These are phyloP conservation scores for Pseudogymnoascus pannorum DNA, from an alignment of 2,329 filamentous ascomycete species.

Conservation along the genomic window DNA sequence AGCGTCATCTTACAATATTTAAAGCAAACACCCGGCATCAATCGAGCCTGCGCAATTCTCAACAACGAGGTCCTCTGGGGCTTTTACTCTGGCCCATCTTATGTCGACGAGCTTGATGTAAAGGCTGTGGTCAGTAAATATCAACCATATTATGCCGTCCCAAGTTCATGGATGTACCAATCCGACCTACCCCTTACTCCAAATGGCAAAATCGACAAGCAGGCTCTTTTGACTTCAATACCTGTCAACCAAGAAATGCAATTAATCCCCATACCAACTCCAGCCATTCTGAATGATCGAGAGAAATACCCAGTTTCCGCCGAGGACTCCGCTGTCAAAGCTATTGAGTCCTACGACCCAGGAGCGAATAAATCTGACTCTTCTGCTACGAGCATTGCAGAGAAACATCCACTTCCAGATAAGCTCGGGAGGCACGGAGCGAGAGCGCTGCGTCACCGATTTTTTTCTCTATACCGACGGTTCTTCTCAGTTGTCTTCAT, in stretches of 20 bases:
- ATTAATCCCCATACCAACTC: neutral
- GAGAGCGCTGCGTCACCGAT: conserved; percentile 24
- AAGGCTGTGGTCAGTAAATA: conserved; percentile 20
- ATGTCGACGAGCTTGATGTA: conserved; percentile 26
- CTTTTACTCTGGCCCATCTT: conserved; percentile 35
- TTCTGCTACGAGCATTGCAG: neutral
- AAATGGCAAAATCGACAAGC: conserved; percentile 52
- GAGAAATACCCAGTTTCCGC: neutral
- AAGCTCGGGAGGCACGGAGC: conserved; percentile 34
- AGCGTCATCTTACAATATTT: neutral
- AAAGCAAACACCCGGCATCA: conserved; percentile 32
- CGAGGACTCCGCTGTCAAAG: neutral
- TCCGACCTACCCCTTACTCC: conserved; percentile 41
- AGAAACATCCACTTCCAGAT: conserved; percentile 27
- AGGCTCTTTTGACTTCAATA: conserved; percentile 28
- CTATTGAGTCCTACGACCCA: neutral
- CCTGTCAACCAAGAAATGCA: neutral
- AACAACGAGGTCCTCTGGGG: conserved; percentile 43
- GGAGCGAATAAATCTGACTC: neutral
- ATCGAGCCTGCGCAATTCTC: conserved; percentile 40
- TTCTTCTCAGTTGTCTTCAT: conserved; percentile 47
- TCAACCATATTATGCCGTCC: conserved; percentile 50
- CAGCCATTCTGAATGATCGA: neutral
- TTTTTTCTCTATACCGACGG: conserved; percentile 47
- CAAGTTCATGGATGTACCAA: conserved; percentile 38